Percentiles rank a stretch among this genome's conserved stretches.
Evolutionary conservation across 2,329 filamentous ascomycete genomes (phyloP).

Genomic region (Annulohypoxylon truncatum): DNA sequence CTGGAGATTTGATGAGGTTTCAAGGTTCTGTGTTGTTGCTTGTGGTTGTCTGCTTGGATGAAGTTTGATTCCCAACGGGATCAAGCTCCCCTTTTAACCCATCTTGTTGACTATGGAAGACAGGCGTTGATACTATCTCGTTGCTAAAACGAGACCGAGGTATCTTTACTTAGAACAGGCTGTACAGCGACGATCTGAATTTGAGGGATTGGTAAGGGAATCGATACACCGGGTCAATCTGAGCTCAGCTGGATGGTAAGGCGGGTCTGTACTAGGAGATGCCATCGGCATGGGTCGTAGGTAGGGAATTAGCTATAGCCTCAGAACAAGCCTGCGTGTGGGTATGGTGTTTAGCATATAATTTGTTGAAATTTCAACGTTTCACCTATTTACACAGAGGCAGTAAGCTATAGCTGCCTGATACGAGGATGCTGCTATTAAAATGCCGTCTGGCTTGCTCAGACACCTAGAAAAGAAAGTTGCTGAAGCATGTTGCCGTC

Average conservation of each 20-base stretch:
- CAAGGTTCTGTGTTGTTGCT: background rate
- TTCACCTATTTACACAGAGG: too few species aligned
- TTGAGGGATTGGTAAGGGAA: background rate
- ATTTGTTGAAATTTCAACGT: too few species aligned
- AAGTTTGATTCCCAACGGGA: background rate
- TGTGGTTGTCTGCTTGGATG: background rate
- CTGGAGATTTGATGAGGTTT: background rate
- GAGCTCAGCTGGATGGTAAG: background rate
- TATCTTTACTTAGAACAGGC: conserved; percentile 4
- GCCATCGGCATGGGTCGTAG: background rate
- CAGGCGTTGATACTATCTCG: background rate
- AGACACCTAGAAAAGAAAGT: too few species aligned
- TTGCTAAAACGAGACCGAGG: background rate
- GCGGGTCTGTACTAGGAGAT: background rate
- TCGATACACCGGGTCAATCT: background rate
- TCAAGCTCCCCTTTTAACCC: background rate
- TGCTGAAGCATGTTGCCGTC: background rate
- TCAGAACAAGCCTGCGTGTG: background rate
- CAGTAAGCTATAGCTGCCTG: too few species aligned
- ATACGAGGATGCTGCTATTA: too few species aligned
- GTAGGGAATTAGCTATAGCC: background rate
- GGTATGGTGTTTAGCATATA: background rate
- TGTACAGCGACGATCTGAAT: conserved; percentile 4
- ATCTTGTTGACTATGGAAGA: background rate
- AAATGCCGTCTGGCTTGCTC: too few species aligned